Base-by-base conservation (phyloP, 257 asterid genomes). In the Solanum sejunctum region DNA sequence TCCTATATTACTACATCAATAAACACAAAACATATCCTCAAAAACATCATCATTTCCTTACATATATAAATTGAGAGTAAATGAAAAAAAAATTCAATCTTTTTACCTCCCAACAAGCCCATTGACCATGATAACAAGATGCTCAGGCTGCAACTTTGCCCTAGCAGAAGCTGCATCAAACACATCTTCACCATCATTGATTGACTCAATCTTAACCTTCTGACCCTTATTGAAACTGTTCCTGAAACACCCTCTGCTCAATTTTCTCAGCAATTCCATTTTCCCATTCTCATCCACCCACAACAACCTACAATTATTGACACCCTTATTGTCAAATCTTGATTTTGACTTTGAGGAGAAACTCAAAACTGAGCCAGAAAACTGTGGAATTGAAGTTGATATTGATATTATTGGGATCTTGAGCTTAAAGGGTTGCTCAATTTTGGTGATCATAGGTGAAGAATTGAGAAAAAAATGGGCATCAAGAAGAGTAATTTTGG, bases 71-170 rank as follows among this genome's bases (percentile, higher is more conserved):
- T 3, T 58, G 28, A 58, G 23, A 58, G 32, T 60, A 60, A 2
- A 58, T 17, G 17, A 6, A 1, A n/a, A 7, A 52, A 54, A 18
- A 32, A 32, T 0, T 41, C 23, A 28, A 49, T 43, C 17, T 75
- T 47, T 71, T 55, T 87, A 94, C 98, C 98, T 94, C 87, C 97
- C 98, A 89, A 91, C 90, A 63, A 94, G 92, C 18, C 98, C 98
- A 89, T 94, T 93, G 80, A 94, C 98, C 98, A 94, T 92, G 84
- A 94, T 86, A 55, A 93, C 95, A 66, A 94, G 92, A 90, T 94
- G 98, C 43, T 94, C 94, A 16, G 98, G 97, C 87, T 88, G 92
- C 85, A 87, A 90, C 83, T 84, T 88, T 54, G 93, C 78, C 56
- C 89, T 94, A 52, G 93, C 92, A 10, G 91, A 89, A 41, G 91